Evolutionary conservation across 352 stramenopile genomes (phyloP), one percentile per base, ranked within the genome.

Genomic region (Globisporangium emineosum): DNA sequence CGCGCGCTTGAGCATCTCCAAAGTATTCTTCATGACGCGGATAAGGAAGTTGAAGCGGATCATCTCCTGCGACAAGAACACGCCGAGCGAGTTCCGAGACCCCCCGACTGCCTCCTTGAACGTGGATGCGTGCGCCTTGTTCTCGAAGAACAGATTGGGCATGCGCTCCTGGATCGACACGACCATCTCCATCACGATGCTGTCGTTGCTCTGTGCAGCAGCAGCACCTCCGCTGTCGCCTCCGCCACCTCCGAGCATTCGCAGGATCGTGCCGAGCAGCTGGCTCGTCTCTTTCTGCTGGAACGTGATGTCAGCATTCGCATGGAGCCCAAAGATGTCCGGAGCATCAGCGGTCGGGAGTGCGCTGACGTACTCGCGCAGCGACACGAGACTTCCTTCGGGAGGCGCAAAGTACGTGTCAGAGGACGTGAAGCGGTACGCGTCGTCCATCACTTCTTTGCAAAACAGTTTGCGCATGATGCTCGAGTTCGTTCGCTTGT

Each of bases 251-350:
- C 75, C 71, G 1, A 93, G 62, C 86, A 94, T 93, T 12, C 77
- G 75, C 23, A 94, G 57, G 29, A 92, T 89, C 19, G 85, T 94
- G 0, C 75, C 73, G 3, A 94, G 68, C 19, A 94, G 53, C 21
- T 87, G 76, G 12, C 88, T 78, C 3, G 91, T 97, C 65, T 97
- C 86, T 58, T 98, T 97, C 71, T 98, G 89, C 68, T 98, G 91
- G 64, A 98, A 97, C 12, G 90, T 97, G 58, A 98, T 98, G 68
- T 97, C 93, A 4, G 93, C 93, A 60, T 98, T 98, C 25, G 80
- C 77, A 57, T 98, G 94, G 56, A 98, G 79, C 2, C 94, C 94
- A 62, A 98, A 98, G 45, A 97, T 93, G 47, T 97, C 88, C 0
- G 94, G 94, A 0, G 81, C 74, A 62, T 98, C 93, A 9, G 91